These are phyloP conservation scores for Anaeramoeba ignava DNA, from an alignment of 78 protist species.

Conservation along the genomic window DNA sequence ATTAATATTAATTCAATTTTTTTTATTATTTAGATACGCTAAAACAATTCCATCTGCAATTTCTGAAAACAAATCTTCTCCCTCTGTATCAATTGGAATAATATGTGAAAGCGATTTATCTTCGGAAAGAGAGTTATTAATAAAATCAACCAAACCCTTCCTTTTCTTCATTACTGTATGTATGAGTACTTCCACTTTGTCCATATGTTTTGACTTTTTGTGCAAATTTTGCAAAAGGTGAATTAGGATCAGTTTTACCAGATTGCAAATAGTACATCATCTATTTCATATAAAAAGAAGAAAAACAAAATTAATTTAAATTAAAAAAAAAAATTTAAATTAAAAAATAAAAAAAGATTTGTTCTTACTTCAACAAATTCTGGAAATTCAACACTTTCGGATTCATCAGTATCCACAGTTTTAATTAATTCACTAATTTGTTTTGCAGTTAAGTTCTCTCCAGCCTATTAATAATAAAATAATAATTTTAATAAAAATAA, in stretches of 20 bases:
- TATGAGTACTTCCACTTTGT: background rate
- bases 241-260: background rate
- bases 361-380: background rate
- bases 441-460: background rate
- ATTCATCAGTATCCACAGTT: background rate
- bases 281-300: too few relatives aligned
- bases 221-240: background rate
- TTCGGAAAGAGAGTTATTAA: conserved; percentile 1
- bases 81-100: background rate
- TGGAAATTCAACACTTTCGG: background rate
- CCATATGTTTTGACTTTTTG: background rate
- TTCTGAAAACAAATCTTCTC: background rate
- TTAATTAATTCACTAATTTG: background rate
- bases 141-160: background rate
- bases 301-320: too few relatives aligned
- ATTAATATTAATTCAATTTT: background rate
- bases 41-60: background rate
- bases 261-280: background rate
- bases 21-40: background rate
- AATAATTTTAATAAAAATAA: too few relatives aligned
- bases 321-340: too few relatives aligned
- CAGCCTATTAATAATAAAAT: too few relatives aligned
- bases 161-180: background rate
- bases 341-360: too few relatives aligned
- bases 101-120: background rate